Base-by-base conservation (phyloP, 1,139 yeast species). In the Lodderomyces oxycetoniae region DNA sequence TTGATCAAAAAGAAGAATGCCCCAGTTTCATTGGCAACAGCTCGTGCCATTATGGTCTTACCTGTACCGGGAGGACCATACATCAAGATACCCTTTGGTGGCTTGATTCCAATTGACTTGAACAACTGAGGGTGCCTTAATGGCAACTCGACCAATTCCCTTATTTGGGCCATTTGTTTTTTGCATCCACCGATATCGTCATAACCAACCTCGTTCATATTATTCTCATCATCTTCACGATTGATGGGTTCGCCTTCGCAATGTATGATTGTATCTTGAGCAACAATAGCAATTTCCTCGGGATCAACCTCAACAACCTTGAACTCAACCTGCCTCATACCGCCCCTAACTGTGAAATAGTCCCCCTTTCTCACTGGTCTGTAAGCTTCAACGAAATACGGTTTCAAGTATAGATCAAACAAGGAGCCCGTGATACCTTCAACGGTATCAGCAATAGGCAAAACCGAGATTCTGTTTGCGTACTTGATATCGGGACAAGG, bases 31-130 rank as follows among this genome's bases (percentile, higher is more conserved):
- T 91, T 91, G 33, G 99, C 99, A 36, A 91, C 98, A 8, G 98
- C 99, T 59, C 98, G 80, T 3, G 99, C 99, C 96, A 91, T 89
- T 48, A 91, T 74, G n/a, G 96, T 88, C 63, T 88, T 88, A 80
- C 96, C 96, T 14, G 96, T 88, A 74, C 96, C 96, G 26, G 97
- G 97, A 35, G 97, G 97, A 52, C 97, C 97, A 57, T 82, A 91
- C 96, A 89, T 88, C 56, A 89, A 75, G 43, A 91, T 82, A 67
- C 97, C 97, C 60, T 86, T 83, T 41, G 97, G 97, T 23, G 97
- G 97, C 62, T 89, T 89, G 57, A 89, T 89, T 75, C 97, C 97
- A 55, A 89, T 89, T 33, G 93, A 80, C 69, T 89, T 89, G 74
- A 89, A 89, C 54, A 89, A 75, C 63, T 89, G 97, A 38, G 97